Base-by-base conservation (phyloP, 2,329 filamentous ascomycete species). In the Biscogniauxia marginata region DNA sequence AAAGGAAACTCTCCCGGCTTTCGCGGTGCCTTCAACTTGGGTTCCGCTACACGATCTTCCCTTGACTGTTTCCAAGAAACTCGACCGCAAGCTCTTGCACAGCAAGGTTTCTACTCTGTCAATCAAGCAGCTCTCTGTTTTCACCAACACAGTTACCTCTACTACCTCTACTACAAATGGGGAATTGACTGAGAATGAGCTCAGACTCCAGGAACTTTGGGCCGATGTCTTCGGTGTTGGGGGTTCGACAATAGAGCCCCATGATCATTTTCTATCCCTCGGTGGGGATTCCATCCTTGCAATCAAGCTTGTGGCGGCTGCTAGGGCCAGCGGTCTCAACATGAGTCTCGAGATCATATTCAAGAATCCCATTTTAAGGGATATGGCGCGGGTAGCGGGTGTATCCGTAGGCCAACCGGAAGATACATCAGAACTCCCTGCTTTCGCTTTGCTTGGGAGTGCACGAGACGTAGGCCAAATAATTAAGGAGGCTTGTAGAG, bases 221-320 rank as follows among this genome's bases (percentile, higher is more conserved):
- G 49, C 54, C 2, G 9, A 52, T 30, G 25, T 56, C 7, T 45
- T 56, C 16, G 22, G 45, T 24, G 18, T 52, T 13, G 22, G 25
- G 7, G 39, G 4, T 30, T 49, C 23, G 43, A 20, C 39, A n/a
- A 49, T 39, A n/a, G 45, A 13, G 16, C 25, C 49, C 3, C 22
- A 49, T 25, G 53, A 55, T 23, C 18, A 55, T 23, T 55, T 55
- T 20, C 23, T 55, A 8, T 25, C 47, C 20, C 44, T 55, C 16
- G 53, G 53, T 19, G 53, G 53, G 4, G 53, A 55, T 19, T 55
- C 53, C 5, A 25, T 55, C 8, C 18, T 55, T n/a, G 53, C 53
- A 7, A 55, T 55, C n/a, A 46, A 45, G 21, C 48, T 55, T 13
- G 25, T 51, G 11, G 53, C 48, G 8, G 43, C 48, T 11, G 49